A percentile compares a stretch with the other conserved stretches of the same genome.
Conservation (phyloP, 345 rosid species). For the Angophora floribunda region DNA sequence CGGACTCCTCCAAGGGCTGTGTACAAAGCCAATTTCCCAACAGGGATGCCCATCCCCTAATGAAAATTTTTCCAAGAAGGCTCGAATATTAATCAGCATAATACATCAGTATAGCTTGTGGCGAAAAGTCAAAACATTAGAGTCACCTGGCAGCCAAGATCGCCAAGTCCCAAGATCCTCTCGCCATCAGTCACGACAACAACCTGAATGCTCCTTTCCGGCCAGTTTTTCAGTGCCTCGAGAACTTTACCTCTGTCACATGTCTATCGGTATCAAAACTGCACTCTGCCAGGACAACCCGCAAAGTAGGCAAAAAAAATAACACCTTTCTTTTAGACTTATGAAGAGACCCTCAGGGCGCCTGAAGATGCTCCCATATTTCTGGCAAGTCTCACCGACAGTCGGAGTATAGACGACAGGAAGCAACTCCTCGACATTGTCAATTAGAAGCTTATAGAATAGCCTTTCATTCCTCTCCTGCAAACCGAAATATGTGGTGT, state of each 20-base stretch:
- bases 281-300: background rate
- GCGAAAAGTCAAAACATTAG: background rate
- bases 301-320: background rate
- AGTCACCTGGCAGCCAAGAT: constrained; percentile 96
- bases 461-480: constrained; percentile 88
- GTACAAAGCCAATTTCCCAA: constrained; percentile 72
- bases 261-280: background rate
- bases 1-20: constrained; percentile 91
- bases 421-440: constrained; percentile 78
- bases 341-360: constrained; percentile 94
- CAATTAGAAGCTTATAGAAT: constrained; percentile 80
- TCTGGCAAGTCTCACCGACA: constrained; percentile 97
- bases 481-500: background rate
- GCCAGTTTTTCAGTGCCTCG: constrained; percentile 89
- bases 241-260: constrained; percentile 62
- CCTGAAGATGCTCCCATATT: constrained; percentile 88
- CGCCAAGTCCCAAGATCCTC: constrained; percentile 87
- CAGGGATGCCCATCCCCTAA: constrained; percentile 93
- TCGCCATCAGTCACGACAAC: constrained; percentile 94
- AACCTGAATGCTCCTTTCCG: constrained; percentile 74
- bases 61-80: background rate
- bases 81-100: background rate
- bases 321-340: constrained; percentile 84
- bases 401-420: constrained; percentile 88
- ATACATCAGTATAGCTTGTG: background rate